A percentile compares a stretch with the other conserved stretches of the same genome.
These are phyloP conservation scores for Kodamaea hsintzibuensis DNA, from an alignment of 805 yeast genomes.

Conservation along the genomic window DNA sequence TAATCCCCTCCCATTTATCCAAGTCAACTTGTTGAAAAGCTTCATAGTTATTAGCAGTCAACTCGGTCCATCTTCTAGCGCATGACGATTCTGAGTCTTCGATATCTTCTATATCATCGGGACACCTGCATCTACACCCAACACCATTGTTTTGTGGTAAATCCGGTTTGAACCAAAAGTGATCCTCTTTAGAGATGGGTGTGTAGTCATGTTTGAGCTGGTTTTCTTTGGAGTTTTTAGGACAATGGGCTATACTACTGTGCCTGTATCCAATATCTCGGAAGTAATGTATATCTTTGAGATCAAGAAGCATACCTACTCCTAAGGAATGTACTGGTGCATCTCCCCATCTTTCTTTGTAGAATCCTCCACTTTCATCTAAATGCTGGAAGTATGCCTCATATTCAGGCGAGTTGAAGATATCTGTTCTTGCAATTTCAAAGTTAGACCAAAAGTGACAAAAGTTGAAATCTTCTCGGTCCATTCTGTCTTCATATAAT, in stretches of 20 bases:
- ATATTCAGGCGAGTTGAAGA: constrained; percentile 69
- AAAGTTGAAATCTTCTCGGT: constrained; percentile 67
- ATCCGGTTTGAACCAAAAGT: constrained; percentile 37
- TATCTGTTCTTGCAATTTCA: constrained; percentile 83
- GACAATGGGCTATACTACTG: constrained; percentile 81
- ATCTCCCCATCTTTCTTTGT: constrained; percentile 93
- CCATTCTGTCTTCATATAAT: constrained; percentile 55
- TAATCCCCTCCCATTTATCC: constrained; percentile 17
- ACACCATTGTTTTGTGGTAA: constrained; percentile 47
- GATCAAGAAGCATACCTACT: constrained; percentile 67
- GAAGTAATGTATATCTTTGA: constrained; percentile 76
- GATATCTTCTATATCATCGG: constrained; percentile 28
- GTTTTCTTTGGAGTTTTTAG: constrained; percentile 49
- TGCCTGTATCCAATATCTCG: constrained; percentile 80
- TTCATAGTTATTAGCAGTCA: constrained; percentile 18
- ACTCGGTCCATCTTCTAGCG: constrained; percentile 19
- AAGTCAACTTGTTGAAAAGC: constrained; percentile 15
- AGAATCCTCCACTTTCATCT: constrained; percentile 75
- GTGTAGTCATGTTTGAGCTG: constrained; percentile 47
- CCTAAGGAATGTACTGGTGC: constrained; percentile 88
- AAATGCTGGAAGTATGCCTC: constrained; percentile 59
- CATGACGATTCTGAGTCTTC: constrained; percentile 21
- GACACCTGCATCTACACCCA: constrained; percentile 90
- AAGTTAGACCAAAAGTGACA: constrained; percentile 93
- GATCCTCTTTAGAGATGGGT: constrained; percentile 19